Conservation (phyloP, 768 basidiomycete species). For the Xerocomus brunneocitrinus region DNA sequence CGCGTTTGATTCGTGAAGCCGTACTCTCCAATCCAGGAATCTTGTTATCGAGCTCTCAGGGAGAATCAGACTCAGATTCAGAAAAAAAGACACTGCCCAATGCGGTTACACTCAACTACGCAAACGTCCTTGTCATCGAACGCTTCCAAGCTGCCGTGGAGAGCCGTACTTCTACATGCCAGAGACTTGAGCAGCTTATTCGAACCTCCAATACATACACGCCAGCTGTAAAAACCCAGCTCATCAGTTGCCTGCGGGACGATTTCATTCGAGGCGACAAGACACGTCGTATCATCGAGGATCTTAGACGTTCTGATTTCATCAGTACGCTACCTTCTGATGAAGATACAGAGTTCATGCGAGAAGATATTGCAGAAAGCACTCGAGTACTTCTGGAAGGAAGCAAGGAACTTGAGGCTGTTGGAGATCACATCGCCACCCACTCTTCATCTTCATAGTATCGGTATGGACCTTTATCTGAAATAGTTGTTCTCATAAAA, state of each 20-base stretch:
- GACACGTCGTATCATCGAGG: slow-evolving; percentile 23
- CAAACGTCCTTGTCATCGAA: slow-evolving; percentile 25
- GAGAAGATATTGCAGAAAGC: slow-evolving; percentile 22
- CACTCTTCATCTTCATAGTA: slow-evolving; percentile 9
- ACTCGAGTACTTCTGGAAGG: slow-evolving; percentile 25
- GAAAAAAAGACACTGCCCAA: not conserved
- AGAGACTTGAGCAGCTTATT: slow-evolving; percentile 27
- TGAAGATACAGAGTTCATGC: slow-evolving; percentile 17
- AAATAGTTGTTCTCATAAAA: not conserved
- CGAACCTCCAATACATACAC: slow-evolving; percentile 19
- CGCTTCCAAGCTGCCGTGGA: slow-evolving; percentile 27
- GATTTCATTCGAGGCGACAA: slow-evolving; percentile 26
- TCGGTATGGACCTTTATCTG: slow-evolving; percentile 1
- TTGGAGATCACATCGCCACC: slow-evolving; percentile 22
- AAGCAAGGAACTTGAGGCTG: slow-evolving; percentile 22
- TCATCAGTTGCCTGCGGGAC: slow-evolving; percentile 20
- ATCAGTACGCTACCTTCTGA: slow-evolving; percentile 16
- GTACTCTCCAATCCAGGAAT: slow-evolving; percentile 1
- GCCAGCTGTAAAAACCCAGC: slow-evolving; percentile 14
- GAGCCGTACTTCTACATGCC: slow-evolving; percentile 23
- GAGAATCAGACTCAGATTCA: slow-evolving; percentile 4
- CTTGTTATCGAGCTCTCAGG: slow-evolving; percentile 1
- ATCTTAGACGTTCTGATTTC: slow-evolving; percentile 25
- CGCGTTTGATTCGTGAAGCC: slow-evolving; percentile 22
- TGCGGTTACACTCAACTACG: slow-evolving; percentile 16